Conservation (phyloP, 441 rosid species). For the Erodium trifolium region DNA sequence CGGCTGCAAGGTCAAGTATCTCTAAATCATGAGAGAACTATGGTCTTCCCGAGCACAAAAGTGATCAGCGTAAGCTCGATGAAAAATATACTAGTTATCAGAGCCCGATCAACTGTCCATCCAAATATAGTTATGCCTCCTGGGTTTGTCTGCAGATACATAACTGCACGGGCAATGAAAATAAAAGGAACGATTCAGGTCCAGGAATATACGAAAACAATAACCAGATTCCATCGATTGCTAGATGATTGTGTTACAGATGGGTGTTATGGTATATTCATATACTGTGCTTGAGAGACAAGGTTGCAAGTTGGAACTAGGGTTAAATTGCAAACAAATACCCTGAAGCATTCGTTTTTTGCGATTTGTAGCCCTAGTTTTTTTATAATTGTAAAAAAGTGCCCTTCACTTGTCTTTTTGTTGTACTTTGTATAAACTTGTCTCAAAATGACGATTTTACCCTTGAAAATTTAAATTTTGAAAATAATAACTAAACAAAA, state of each 20-base stretch:
- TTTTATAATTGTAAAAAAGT: too few species aligned
- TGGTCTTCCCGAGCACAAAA: slow-evolving; percentile 75
- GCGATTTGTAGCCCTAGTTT: too few species aligned
- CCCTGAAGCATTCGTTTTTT: too few species aligned
- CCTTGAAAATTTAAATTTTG: too few species aligned
- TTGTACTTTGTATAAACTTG: too few species aligned
- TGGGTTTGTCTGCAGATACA: slow-evolving; percentile 76
- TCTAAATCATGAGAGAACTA: slow-evolving; percentile 27
- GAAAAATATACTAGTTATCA: slow-evolving; percentile 79
- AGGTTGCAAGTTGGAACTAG: too few species aligned
- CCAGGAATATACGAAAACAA: neutral
- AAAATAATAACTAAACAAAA: too few species aligned
- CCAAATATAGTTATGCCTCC: slow-evolving; percentile 94
- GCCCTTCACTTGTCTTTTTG: too few species aligned
- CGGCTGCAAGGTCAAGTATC: neutral
- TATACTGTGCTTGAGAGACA: too few species aligned
- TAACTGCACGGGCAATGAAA: slow-evolving; percentile 36
- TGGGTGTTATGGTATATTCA: neutral
- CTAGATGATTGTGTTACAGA: neutral
- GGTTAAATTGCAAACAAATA: too few species aligned
- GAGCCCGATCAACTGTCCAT: slow-evolving; percentile 74
- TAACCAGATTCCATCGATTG: too few species aligned
- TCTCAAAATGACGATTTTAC: too few species aligned
- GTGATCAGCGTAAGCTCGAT: slow-evolving; percentile 70
- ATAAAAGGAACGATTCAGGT: neutral